Conservation (phyloP, 2,329 filamentous ascomycete species). For the Fusarium agapanthi region DNA sequence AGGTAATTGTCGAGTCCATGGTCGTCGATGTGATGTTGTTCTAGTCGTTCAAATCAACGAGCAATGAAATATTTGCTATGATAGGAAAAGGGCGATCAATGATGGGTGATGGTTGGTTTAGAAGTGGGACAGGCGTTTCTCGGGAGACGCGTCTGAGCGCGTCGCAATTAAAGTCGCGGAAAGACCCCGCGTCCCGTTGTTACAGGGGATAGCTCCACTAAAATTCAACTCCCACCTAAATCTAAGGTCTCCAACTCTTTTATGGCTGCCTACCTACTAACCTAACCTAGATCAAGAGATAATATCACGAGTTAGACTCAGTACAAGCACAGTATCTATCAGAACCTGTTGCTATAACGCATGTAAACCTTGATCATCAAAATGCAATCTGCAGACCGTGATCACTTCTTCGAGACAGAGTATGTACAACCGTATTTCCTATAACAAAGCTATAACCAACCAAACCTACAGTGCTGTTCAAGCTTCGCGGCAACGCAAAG, state of each 20-base stretch:
- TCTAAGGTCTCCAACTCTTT: slow-evolving; percentile 11
- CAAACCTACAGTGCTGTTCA: slow-evolving; percentile 55
- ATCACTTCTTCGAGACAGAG: slow-evolving; percentile 94
- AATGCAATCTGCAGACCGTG: slow-evolving; percentile 76
- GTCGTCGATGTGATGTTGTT: neutral
- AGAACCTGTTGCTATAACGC: neutral
- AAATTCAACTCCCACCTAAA: slow-evolving; percentile 13
- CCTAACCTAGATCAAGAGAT: slow-evolving; percentile 18
- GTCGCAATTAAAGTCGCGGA: slow-evolving; percentile 50
- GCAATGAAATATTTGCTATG: slow-evolving; percentile 8
- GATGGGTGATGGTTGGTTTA: slow-evolving; percentile 10
- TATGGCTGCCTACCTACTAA: slow-evolving; percentile 13
- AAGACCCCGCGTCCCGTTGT: slow-evolving; percentile 41
- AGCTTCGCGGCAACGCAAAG: slow-evolving; percentile 65
- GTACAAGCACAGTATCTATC: neutral
- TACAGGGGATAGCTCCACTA: slow-evolving; percentile 29
- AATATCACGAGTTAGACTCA: neutral
- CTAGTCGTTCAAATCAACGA: neutral
- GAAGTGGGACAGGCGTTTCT: slow-evolving; percentile 23
- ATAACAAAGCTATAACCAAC: neutral
- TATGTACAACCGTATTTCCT: slow-evolving; percentile 54
- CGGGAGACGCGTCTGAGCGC: slow-evolving; percentile 53
- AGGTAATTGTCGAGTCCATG: slow-evolving; percentile 47
- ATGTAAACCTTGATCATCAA: slow-evolving; percentile 32
- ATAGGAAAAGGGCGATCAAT: slow-evolving; percentile 10